Evolutionary conservation across 139 green algal species (phyloP), one percentile per base, ranked within the genome.

Genomic region (Chlamydomonas eustigma): DNA sequence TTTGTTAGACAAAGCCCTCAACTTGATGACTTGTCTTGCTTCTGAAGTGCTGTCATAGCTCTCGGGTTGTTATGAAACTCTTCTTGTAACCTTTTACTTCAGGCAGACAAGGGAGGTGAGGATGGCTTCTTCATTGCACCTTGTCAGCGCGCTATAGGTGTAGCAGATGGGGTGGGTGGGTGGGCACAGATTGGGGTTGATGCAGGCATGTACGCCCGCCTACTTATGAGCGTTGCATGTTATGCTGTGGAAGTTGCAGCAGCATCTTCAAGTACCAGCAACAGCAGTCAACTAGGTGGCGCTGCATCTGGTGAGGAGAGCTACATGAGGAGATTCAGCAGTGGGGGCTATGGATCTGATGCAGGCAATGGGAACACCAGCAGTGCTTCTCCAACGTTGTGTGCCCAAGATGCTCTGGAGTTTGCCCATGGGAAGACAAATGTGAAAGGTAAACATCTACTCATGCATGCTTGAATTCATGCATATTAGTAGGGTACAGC

Each of bases 91-190:
- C 58, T 22, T 28, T 32, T 28, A 22, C 8, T 28, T 18, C 24
- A 32, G 4, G 50, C 80, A 35, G 77, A 85, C 35, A 88, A 89
- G 50, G 92, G 92, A 3, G 92, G 92, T 0, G 92, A 97, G 78
- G 92, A 97, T 81, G 85, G 88, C 34, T 95, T 86, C 79, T 97
- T 94, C 70, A 89, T 97, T 25, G 76, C 81, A 22, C 78, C 85
- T 22, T 81, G 79, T 35, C 78, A 79, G 30, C 44, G 76, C 1
- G 83, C 79, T 1, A 67, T 95, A 3, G 92, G 92, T 2, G 92
- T 97, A 35, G 92, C 92, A 36, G 92, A 97, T 76, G 92, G 92
- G 2, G 92, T 97, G 5, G 91, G 92, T 4, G 92, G 91, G 37
- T 97, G 92, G 92, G 81, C 87, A 35, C 82, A 92, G 73, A 76